Conservation (phyloP, 2,329 filamentous ascomycete species). For the Hirsutella minnesotensis region DNA sequence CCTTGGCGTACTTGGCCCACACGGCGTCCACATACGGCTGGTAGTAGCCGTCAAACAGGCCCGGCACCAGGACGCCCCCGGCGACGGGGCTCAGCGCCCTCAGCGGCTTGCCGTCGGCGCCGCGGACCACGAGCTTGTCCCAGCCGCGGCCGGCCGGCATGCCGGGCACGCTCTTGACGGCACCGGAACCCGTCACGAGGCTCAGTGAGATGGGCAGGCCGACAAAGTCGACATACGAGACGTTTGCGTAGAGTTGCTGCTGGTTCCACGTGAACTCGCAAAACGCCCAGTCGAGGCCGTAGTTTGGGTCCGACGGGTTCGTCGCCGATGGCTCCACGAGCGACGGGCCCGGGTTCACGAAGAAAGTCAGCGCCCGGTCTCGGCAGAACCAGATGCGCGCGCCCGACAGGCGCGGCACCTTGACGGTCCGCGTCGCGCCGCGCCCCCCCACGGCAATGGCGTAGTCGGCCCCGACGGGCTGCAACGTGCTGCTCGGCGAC, state of each 20-base stretch:
- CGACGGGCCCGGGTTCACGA: slow-evolving; percentile 58
- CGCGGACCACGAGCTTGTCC: slow-evolving; percentile 37
- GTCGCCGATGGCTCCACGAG: slow-evolving; percentile 65
- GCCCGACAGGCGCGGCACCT: slow-evolving; percentile 58
- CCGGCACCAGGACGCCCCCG: slow-evolving; percentile 28
- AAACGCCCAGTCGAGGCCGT: slow-evolving; percentile 51
- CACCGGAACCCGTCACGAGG: slow-evolving; percentile 34
- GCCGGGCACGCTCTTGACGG: slow-evolving; percentile 34
- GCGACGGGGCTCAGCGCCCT: slow-evolving; percentile 43
- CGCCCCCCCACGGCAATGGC: slow-evolving; percentile 52
- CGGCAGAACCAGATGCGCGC: slow-evolving; percentile 62
- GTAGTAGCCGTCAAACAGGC: slow-evolving; percentile 39
- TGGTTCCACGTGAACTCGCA: slow-evolving; percentile 58
- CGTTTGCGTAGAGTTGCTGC: slow-evolving; percentile 52
- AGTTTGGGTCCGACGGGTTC: slow-evolving; percentile 52
- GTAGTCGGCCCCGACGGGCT: slow-evolving; percentile 42
- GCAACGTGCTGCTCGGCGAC: slow-evolving; percentile 39
- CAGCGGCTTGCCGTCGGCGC: slow-evolving; percentile 24
- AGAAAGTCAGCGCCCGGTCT: slow-evolving; percentile 50
- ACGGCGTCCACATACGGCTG: slow-evolving; percentile 36
- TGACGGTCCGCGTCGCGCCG: slow-evolving; percentile 46
- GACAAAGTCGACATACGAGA: slow-evolving; percentile 69
- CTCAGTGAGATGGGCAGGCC: slow-evolving; percentile 48
- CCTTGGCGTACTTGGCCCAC: slow-evolving; percentile 35
- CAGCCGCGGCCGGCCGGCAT: slow-evolving; percentile 35